Evolutionary conservation across 768 basidiomycete genomes (phyloP).

Genomic region (Coprinopsis sp.): DNA sequence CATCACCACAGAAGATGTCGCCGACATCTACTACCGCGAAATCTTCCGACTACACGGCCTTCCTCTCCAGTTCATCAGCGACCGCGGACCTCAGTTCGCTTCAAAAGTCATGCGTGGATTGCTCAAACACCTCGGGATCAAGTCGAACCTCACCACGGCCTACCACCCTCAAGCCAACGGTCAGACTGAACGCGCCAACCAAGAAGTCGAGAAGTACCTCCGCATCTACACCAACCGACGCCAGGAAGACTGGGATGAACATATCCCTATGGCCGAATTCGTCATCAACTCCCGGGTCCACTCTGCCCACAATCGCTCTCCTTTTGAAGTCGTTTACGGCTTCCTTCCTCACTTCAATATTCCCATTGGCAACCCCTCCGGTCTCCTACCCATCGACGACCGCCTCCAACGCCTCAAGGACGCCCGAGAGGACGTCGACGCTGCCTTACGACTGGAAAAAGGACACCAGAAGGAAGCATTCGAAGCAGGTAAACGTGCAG

Average conservation of each 20-base stretch:
- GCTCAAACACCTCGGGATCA: conserved; percentile 9
- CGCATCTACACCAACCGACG: conserved; percentile 29
- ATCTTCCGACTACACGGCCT: conserved; percentile 33
- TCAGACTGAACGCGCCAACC: conserved; percentile 24
- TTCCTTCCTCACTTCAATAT: conserved; percentile 28
- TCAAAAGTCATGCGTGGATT: conserved; percentile 26
- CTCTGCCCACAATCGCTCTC: conserved; percentile 28
- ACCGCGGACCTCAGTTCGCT: conserved; percentile 27
- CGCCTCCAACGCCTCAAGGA: conserved; percentile 21
- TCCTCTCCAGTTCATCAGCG: conserved; percentile 28
- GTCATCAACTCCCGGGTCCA: conserved; percentile 33
- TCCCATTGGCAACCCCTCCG: conserved; percentile 20
- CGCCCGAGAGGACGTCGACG: conserved; percentile 30
- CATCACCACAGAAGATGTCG: conserved; percentile 26
- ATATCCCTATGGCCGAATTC: conserved; percentile 37
- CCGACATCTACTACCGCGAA: conserved; percentile 29
- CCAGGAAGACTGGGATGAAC: conserved; percentile 41
- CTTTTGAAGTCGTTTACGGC: conserved; percentile 32
- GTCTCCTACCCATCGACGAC: conserved; percentile 28
- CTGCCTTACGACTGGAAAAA: conserved; percentile 28
- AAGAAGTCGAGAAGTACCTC: conserved; percentile 34
- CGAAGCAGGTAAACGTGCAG: conserved; percentile 19
- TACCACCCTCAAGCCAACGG: conserved; percentile 19
- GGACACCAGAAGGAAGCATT: conserved; percentile 22
- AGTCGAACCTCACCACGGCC: conserved; percentile 12